phyloP scores from a whole-genome alignment of 805 yeast genomes.

The Kodamaea restingae region DNA sequence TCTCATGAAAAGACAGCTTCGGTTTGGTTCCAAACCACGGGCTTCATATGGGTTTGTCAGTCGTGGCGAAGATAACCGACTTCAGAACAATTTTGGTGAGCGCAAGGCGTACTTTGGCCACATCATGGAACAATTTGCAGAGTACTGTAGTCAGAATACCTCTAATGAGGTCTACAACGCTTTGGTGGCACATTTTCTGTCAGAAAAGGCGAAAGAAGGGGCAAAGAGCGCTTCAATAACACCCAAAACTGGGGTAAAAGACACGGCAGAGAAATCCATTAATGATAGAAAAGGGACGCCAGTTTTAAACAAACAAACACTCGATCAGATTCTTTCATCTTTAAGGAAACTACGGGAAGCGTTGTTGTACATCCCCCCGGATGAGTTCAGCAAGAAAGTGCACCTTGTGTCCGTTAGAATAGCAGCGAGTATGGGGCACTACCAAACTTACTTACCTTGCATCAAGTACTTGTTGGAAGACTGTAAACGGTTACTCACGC shows the following conservation, averaged over 20 bases:
- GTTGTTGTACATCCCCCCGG: conserved; percentile 35
- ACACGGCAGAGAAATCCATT: no score
- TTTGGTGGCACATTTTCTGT: background rate
- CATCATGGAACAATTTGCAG: conserved; percentile 28
- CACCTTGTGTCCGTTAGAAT: conserved; percentile 46
- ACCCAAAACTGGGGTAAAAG: no score
- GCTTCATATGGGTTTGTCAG: conserved; percentile 52
- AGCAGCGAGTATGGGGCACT: conserved; percentile 43
- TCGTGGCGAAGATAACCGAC: conserved; percentile 51
- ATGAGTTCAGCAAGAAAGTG: conserved; percentile 42
- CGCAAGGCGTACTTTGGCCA: conserved; percentile 38
- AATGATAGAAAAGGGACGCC: no score
- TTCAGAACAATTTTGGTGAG: conserved; percentile 42
- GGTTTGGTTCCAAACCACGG: conserved; percentile 2
- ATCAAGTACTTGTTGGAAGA: conserved; percentile 39
- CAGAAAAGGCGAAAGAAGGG: background rate
- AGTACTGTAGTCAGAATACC: conserved; percentile 27
- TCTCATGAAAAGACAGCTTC: background rate
- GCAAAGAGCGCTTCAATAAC: no score
- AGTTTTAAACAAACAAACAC: background rate
- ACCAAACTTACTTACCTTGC: conserved; percentile 53
- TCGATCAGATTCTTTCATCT: conserved; percentile 19
- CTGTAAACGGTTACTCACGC: conserved; percentile 15
- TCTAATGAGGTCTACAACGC: conserved; percentile 7
- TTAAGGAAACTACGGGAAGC: conserved; percentile 56